These are phyloP conservation scores for Coemansia sp. DNA, from an alignment of 192 early-diverging fungal genomes.

Conservation along the genomic window DNA sequence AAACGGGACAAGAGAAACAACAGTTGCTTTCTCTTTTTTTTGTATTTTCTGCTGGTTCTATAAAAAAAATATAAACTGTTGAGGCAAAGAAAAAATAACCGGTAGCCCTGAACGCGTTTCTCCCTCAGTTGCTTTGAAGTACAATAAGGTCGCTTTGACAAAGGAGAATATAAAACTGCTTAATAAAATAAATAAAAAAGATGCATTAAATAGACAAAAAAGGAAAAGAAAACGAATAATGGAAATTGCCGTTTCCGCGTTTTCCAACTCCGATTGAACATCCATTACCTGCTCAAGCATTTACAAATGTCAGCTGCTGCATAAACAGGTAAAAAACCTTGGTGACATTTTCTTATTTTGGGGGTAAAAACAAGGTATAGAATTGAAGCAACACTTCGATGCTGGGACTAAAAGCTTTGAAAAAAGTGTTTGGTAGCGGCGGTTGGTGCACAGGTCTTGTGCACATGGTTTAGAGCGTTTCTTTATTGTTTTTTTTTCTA, in stretches of 20 bases:
- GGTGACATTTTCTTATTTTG: not conserved
- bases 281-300: not conserved
- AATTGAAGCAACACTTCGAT: no score
- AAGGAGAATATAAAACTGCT: not conserved
- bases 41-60: not conserved
- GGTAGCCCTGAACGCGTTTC: not conserved
- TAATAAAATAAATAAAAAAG: slow-evolving; percentile 1
- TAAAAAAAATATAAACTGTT: not conserved
- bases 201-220: not conserved
- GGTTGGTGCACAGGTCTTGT: no score
- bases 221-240: not conserved
- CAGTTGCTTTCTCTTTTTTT: not conserved
- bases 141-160: slow-evolving; percentile 5
- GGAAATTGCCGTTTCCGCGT: not conserved
- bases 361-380: not conserved
- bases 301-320: slow-evolving; percentile 4
- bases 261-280: slow-evolving; percentile 20
- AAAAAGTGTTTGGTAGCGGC: no score
- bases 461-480: no score
- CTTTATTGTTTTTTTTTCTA: no score
- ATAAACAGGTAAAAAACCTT: not conserved
- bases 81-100: not conserved
- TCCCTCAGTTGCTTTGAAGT: not conserved
- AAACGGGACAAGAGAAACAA: not conserved
- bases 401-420: no score